phyloP scores from a whole-genome alignment of 2,329 filamentous ascomycete species.

The Pseudogymnoascus sp. region DNA sequence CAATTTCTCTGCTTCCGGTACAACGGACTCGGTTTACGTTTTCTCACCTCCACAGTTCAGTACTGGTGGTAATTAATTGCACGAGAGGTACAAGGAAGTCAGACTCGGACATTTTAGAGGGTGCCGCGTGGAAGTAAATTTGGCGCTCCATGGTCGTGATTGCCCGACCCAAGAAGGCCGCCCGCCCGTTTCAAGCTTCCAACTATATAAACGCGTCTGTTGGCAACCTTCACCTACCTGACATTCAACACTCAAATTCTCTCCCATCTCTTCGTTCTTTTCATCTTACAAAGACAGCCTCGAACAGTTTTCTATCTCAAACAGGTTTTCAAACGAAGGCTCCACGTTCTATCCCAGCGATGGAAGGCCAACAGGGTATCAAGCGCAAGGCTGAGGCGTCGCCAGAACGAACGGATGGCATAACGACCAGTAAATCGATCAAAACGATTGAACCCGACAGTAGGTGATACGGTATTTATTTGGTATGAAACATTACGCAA shows the following conservation, averaged over 20 bases:
- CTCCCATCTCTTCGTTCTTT: neutral
- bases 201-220: neutral
- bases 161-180: neutral
- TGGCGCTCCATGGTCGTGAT: neutral
- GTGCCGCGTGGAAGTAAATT: neutral
- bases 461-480: neutral
- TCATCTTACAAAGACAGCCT: neutral
- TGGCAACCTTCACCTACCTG: neutral
- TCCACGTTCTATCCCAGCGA: neutral
- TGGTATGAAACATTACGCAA: neutral
- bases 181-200: neutral
- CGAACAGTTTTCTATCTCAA: neutral
- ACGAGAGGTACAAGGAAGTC: neutral
- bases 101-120: neutral
- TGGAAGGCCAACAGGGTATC: neutral
- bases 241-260: neutral
- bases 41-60: neutral
- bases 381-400: neutral
- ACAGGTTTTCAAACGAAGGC: neutral
- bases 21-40: neutral
- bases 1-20: neutral
- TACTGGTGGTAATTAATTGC: neutral
- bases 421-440: neutral
- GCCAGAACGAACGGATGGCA: neutral
- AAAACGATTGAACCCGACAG: neutral